Percentiles rank a stretch among this genome's conserved stretches.
phyloP scores from a whole-genome alignment of 2,329 filamentous ascomycete genomes.

The Colletotrichum phormii region DNA sequence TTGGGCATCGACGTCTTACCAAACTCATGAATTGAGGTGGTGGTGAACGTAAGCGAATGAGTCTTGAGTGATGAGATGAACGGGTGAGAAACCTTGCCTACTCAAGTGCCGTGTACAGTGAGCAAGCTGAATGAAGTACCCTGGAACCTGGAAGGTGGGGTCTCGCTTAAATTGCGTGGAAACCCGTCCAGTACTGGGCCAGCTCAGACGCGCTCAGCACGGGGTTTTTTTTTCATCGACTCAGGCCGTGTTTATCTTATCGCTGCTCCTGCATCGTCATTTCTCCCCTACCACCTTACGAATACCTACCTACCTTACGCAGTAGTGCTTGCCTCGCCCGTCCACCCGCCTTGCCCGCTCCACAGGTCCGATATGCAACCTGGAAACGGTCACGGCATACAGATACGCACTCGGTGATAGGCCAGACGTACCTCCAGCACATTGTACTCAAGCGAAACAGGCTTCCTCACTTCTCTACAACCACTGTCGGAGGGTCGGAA shows the following conservation, averaged over 20 bases:
- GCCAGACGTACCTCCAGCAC: constrained; percentile 1
- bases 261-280: constrained; percentile 22
- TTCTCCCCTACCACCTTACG: background rate
- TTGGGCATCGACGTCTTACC: background rate
- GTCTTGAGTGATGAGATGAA: background rate
- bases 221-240: too few relatives aligned
- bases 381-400: constrained; percentile 2
- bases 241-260: constrained; percentile 23
- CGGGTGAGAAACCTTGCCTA: too few relatives aligned
- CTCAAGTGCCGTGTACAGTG: too few relatives aligned
- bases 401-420: constrained; percentile 16
- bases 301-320: background rate
- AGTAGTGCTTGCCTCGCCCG: constrained; percentile 27
- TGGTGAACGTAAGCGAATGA: background rate
- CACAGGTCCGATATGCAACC: constrained; percentile 24
- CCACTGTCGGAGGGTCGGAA: background rate
- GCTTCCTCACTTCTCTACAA: background rate
- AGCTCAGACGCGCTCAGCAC: background rate
- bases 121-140: background rate
- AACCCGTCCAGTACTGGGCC: background rate
- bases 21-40: background rate
- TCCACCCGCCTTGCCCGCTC: constrained; percentile 18
- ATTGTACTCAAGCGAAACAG: background rate
- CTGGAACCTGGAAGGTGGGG: background rate
- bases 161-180: background rate